Percentiles rank a stretch among this genome's conserved stretches.
Evolutionary conservation across 176 grass and related monocot genomes (phyloP).

Genomic region (Oryza punctata): DNA sequence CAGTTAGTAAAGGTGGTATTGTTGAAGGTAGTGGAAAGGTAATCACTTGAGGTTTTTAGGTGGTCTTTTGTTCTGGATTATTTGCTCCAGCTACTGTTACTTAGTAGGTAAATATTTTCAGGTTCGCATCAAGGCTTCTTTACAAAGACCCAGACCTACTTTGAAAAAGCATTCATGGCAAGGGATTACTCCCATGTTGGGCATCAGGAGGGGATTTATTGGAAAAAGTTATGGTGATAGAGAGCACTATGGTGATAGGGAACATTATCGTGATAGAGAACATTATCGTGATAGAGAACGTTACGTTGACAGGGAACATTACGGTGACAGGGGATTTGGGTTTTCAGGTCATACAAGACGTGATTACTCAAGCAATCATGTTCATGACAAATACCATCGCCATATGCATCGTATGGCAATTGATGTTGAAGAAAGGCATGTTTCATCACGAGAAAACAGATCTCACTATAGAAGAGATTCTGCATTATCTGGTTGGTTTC

Average conservation of each 20-base stretch:
- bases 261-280: not conserved
- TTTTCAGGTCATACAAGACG: slow-evolving; percentile 36
- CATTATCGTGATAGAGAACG: not conserved
- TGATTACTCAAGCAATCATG: slow-evolving; percentile 34
- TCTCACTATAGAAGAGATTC: slow-evolving; percentile 49
- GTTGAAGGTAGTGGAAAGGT: slow-evolving; percentile 54
- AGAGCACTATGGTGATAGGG: not conserved
- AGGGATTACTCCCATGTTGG: slow-evolving; percentile 38
- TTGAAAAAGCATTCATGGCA: slow-evolving; percentile 53
- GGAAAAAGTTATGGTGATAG: slow-evolving; percentile 47
- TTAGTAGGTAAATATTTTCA: slow-evolving; percentile 23
- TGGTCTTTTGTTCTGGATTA: not conserved
- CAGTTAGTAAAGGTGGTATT: slow-evolving; percentile 58
- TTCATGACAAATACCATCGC: slow-evolving; percentile 17
- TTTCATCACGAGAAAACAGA: slow-evolving; percentile 43
- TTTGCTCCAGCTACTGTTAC: slow-evolving; percentile 31
- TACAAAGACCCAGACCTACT: slow-evolving; percentile 56
- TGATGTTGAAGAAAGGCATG: slow-evolving; percentile 46
- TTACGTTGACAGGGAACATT: slow-evolving; percentile 18
- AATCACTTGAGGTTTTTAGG: slow-evolving; percentile 14
- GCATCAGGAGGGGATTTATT: slow-evolving; percentile 54
- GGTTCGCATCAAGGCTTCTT: slow-evolving; percentile 53
- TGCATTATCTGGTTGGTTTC: slow-evolving; percentile 48
- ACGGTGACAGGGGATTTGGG: slow-evolving; percentile 34
- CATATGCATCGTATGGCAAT: slow-evolving; percentile 16